Evolutionary conservation across 345 rosid species (phyloP).

Genomic region (Gossypium sturtianum): DNA sequence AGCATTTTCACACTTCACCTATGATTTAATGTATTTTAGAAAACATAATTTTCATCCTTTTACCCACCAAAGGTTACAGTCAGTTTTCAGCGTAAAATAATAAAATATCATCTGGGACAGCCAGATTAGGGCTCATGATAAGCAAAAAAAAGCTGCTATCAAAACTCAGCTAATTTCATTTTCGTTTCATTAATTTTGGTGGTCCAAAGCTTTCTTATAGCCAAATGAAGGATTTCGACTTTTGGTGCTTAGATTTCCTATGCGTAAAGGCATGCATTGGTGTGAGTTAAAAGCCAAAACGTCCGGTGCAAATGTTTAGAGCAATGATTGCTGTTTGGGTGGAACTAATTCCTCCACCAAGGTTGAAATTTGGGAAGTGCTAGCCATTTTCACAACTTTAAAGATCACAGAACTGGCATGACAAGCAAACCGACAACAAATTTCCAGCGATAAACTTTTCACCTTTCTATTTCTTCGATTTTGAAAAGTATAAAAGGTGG

Average conservation of each 20-base stretch:
- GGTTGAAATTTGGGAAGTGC: neutral
- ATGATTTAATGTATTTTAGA: too few species aligned
- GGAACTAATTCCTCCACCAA: neutral
- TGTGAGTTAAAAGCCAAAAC: neutral
- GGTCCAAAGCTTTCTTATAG: neutral
- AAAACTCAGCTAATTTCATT: neutral
- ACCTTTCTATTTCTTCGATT: neutral
- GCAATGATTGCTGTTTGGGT: neutral
- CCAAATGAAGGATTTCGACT: neutral
- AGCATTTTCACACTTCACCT: too few species aligned
- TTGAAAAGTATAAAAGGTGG: neutral
- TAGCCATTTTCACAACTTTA: neutral
- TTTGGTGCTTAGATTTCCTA: neutral
- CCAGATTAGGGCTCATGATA: neutral
- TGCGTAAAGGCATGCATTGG: neutral
- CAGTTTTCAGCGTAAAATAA: too few species aligned
- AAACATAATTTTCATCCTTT: too few species aligned
- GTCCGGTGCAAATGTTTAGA: neutral
- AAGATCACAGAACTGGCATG: conserved; percentile 1
- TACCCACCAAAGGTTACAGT: too few species aligned
- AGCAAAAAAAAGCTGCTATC: neutral
- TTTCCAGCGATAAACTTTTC: neutral
- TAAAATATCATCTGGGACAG: neutral
- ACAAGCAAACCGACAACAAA: neutral
- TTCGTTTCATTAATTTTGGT: neutral